Evolutionary conservation across 1,139 yeast genomes (phyloP), one percentile per base, ranked within the genome.

Genomic region (Keqinozyma sinolaborantium): DNA sequence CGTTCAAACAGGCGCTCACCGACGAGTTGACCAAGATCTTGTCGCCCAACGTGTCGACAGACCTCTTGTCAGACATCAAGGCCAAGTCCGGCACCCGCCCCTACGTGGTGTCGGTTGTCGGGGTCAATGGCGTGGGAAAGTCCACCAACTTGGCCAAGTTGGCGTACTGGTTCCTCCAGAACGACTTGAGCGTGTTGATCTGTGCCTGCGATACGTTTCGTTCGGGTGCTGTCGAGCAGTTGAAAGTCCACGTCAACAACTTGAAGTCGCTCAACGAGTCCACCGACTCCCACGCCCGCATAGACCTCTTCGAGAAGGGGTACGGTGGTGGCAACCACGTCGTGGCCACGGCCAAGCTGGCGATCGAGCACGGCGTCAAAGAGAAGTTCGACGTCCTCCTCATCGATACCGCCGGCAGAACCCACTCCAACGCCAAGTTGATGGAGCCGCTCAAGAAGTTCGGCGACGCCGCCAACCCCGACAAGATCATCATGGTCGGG

Each of bases 161-260:
- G 35, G 98, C 96, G 1, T 94, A 86, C 53, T 92, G 98, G 98
- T 70, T 92, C 32, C 61, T 92, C 36, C 97, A 90, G 53, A 92
- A 92, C 56, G 80, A 90, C 53, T 73, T 86, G 53, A 80, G 78
- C 46, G 95, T 92, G 1, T 70, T 92, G 35, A 84, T 92, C 46
- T 95, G 95, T 26, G 98, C 98, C 0, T 92, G 98, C 61, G 98
- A 92, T 62, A 94, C 98, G 0, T 92, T 92, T 64, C 74, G 98
- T 59, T 87, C 97, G 0, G 98, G 98, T 30, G 98, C 98, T 0
- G 97, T 92, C 11, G 98, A 92, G 55, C 98, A 92, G 58, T 69
- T 92, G 42, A 80, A 92, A 46, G 96, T 92, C 2, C 98, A 92
- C 59, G 98, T 90, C 2, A 80, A 79, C 41, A 84, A 94, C 45